Base-by-base conservation (phyloP, 2,329 filamentous ascomycete species). In the Claviceps maximensis region DNA sequence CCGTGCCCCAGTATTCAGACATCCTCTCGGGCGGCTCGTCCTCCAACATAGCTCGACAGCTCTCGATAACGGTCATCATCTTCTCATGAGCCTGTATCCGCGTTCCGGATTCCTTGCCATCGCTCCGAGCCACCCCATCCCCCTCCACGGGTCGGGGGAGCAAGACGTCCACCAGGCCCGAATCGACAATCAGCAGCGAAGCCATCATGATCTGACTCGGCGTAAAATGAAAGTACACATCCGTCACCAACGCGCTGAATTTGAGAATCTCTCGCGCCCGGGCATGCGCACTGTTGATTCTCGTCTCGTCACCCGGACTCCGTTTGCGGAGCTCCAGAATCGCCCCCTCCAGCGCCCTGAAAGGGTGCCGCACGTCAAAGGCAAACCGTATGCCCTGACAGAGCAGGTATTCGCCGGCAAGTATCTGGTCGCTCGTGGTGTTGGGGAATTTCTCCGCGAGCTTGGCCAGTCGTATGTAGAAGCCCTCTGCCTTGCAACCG, bases 161-260 rank as follows among this genome's bases (percentile, higher is more conserved):
- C 46, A 81, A 58, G 3, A 68, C 65, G 55, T 79, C 74, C 2
- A 76, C 63, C 33, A 93, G 70, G 0, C 76, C 79, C 42, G 74
- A 70, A 64, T 97, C 91, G 0, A 84, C 87, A 50, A 94, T 77
- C 15, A 84, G 75, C 29, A 96, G 70, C 0, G 90, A 83, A 0
- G 88, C 84, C 55, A 97, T 77, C 83, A 90, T 90, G 65, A 97
- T 95, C 67, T 98, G 93, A 25, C 87, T 86, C 0, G 93, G 93
- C 0, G 91, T 91, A 70, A 87, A 97, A 68, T 95, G 85, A 70
- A 97, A 96, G 71, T 97, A 97, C n/a, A 82, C 89, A 62, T 98
- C 93, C 27, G 91, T 95, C 56, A 96, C 77, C 50, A 95, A 73
- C 0, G 89, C 87, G 54, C 87, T 86, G 52, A 83, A 85, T 63